Percentiles rank a stretch among this genome's conserved stretches.
phyloP scores from a whole-genome alignment of 768 basidiomycete genomes.

The Boletus pseudopeckii region DNA sequence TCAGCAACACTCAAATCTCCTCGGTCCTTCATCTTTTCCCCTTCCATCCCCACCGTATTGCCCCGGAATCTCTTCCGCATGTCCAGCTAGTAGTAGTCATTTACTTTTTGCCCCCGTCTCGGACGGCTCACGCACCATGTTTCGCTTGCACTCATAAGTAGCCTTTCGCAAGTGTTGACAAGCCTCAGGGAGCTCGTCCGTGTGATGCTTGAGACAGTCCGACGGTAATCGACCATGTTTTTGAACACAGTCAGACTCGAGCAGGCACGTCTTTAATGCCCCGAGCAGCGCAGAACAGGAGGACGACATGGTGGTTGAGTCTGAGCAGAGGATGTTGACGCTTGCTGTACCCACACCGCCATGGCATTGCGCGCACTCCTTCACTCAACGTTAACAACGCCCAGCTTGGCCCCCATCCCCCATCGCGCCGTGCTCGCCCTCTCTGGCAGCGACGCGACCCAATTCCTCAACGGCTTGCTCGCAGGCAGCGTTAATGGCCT shows the following conservation, averaged over 20 bases:
- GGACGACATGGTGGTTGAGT: conserved; percentile 56
- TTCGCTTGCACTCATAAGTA: conserved; percentile 87
- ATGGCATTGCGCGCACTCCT: conserved; percentile 42
- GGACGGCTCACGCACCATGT: conserved; percentile 56
- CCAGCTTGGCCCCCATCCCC: conserved; percentile 58
- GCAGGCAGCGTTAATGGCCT: conserved; percentile 46
- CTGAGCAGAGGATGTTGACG: conserved; percentile 1
- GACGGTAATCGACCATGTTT: conserved; percentile 79
- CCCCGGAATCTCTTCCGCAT: conserved; percentile 84
- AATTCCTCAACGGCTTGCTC: conserved; percentile 79
- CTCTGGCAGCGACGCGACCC: conserved; percentile 73
- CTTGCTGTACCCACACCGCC: conserved; percentile 7
- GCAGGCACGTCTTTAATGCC: conserved; percentile 80
- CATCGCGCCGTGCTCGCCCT: conserved; percentile 70
- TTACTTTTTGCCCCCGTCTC: not conserved
- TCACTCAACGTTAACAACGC: conserved; percentile 43
- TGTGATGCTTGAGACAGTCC: conserved; percentile 76
- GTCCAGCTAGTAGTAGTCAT: conserved; percentile 50
- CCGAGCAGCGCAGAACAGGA: conserved; percentile 74
- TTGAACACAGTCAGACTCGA: conserved; percentile 83
- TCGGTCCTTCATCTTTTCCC: conserved; percentile 11
- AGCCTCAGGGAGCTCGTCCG: conserved; percentile 71
- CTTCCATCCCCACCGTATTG: conserved; percentile 55
- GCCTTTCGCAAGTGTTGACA: conserved; percentile 78
- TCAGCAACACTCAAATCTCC: not conserved